Base-by-base conservation (phyloP, 106 monocot genomes). In the Acorus calamus region DNA sequence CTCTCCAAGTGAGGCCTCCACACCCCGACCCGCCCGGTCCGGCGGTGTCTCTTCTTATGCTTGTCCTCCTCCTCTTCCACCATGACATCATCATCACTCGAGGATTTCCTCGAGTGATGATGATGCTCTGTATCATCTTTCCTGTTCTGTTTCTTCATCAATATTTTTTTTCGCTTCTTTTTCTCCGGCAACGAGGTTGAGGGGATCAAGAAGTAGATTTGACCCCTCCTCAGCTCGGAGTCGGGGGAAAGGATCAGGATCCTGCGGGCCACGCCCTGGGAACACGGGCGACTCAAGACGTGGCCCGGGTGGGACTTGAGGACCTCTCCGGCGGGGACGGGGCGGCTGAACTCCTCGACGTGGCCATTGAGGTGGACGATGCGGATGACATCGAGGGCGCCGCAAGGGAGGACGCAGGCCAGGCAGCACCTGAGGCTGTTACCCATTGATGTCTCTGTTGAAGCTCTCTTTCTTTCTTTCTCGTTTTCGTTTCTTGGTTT, bases 171-270 rank as follows among this genome's bases (percentile, higher is more conserved):
- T 46, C 57, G 55, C 63, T 61, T 74, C 46, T 57, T 61, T 14
- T 56, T 57, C 50, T 11, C 63, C 6, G 63, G 52, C 3, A 71
- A 5, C 3, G 70, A 48, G 0, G 65, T 47, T 2, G 54, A 49
- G 0, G 84, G 84, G 51, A 85, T 67, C 10, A 85, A 64, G 46
- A 85, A 85, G 45, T 85, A 85, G 49, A 85, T 85, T 28, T 58
- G 14, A 1, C 84, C 84, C 2, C 80, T 57, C 68, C 69, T 74
- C 52, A 85, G 80, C 13, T 74, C 77, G 6, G 67, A 66, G 2
- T 68, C 67, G 2, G 84, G 77, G 2, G 77, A 70, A 4, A 84
- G 70, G 12, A 80, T 54, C 49, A 74, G 0, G 41, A 80, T 61
- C 55, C 65, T 63, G 4, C 47, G 56, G 1, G 55, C 42, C 14